Evolutionary conservation across 257 asterid genomes (phyloP), one percentile per base, ranked within the genome.

Genomic region (Striga asiatica): DNA sequence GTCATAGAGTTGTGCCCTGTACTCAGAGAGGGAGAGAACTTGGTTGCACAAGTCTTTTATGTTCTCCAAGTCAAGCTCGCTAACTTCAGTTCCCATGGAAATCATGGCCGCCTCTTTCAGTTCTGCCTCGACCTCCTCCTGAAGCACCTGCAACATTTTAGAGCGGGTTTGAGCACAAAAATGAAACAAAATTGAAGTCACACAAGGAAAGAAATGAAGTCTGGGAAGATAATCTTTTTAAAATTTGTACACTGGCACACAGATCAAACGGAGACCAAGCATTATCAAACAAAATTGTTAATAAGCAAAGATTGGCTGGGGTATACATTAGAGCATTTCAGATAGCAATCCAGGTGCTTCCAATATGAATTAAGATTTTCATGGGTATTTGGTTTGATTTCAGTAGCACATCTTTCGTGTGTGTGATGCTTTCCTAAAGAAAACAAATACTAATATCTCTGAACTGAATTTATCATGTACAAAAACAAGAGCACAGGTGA

Each of bases 81-180:
- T 85, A 34, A 88, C 81, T 78, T 88, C 97, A 57, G 97, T 88
- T 52, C 95, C 97, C 97, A 88, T 88, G 65, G 97, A 88, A 66
- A 88, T 88, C 74, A 74, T 58, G 0, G 97, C 69, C 39, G 95
- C 92, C 69, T 82, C 95, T 65, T 85, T 88, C 35, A 88, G 69
- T 76, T 82, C 97, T n/a, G 78, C 32, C 68, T 88, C 95, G 8
- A 80, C 73, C 73, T 88, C 97, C 47, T 85, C 97, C 0, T 85
- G 56, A 0, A 88, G 94, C 35, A 85, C 72, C 95, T 88, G 46
- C 8, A 6, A 52, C 38, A 59, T 38, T 59, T 9, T 55, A 41
- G 19, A 54, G 16, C 56, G 29, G 1, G 2, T 5, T 29, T 13
- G 14, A 56, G 49, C 20, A 8, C 11, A 16, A 14, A 43, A 19